Base-by-base conservation (phyloP, 495 filamentous ascomycete species). In the Aspergillus avenaceus region DNA sequence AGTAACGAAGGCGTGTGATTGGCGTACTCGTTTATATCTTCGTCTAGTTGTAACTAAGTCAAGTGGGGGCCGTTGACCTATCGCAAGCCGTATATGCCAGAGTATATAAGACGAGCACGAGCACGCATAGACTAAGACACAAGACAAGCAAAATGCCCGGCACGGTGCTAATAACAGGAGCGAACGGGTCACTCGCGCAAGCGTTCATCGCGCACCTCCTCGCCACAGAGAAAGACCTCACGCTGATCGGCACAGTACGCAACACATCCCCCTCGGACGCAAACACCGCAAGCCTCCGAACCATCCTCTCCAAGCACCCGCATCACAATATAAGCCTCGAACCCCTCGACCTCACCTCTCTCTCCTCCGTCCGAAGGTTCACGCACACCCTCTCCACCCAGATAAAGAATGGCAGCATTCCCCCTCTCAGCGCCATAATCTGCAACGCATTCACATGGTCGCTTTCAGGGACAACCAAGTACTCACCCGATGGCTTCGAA, bases 361-460 rank as follows among this genome's bases (percentile, higher is more conserved):
- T 79, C 21, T 19, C 53, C 3, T 58, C 49, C 2, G 70, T 73
- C 9, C 56, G 69, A n/a, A 53, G 54, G 0, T 77, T 76, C 26
- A 67, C 73, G 14, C 47, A 61, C 2, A 58, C 43, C 3, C 21
- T 74, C 13, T 11, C 53, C 8, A 32, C 28, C 7, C 64, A 64
- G 29, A 56, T 78, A 16, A 3, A 47, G 5, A 48, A 57, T 2
- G 59, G 61, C 19, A 64, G 66, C 31, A 52, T 69, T 5, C 73
- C 71, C 0, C 67, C 55, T 0, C 54, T 80, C 24, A 54, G 49
- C 18, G 57, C 65, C 5, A 69, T 78, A 29, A 48, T 79, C 23
- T 75, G 68, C 59, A 78, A 78, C 49, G 74, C 76, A 0, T 70
- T 62, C 49, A 67, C 67, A 23, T 73, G 68, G 66, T 74, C 71